These are phyloP conservation scores for Gracilaria domingensis DNA, from an alignment of 23 red algal species.

Conservation along the genomic window DNA sequence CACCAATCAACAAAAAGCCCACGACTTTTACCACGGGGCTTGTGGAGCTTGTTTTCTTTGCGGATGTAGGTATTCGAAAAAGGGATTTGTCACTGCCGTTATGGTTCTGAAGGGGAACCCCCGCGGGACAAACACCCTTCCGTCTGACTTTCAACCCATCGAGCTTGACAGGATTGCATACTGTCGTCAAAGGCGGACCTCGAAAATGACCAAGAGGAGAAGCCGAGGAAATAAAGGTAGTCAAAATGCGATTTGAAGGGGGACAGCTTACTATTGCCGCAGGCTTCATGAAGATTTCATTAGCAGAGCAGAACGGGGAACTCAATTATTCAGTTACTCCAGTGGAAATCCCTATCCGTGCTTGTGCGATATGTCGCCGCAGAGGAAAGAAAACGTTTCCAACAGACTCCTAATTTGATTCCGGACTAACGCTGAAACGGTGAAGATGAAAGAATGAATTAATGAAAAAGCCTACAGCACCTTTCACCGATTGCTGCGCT, in stretches of 20 bases:
- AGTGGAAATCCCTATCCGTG: too few relatives aligned
- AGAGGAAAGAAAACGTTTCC: too few relatives aligned
- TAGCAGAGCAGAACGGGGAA: neutral
- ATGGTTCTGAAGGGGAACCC: neutral
- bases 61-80: neutral
- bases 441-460: too few relatives aligned
- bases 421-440: too few relatives aligned
- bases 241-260: neutral
- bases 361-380: too few relatives aligned
- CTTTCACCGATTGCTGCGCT: too few relatives aligned
- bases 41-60: constrained; percentile 12
- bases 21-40: constrained; percentile 24
- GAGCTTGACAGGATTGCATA: neutral
- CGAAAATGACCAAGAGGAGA: neutral
- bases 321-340: neutral
- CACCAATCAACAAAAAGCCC: constrained; percentile 53
- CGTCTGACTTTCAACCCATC: neutral
- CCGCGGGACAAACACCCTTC: neutral
- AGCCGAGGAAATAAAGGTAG: neutral
- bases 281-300: neutral
- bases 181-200: neutral
- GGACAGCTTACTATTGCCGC: neutral
- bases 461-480: too few relatives aligned
- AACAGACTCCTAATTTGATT: too few relatives aligned
- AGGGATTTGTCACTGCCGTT: neutral